Evolutionary conservation across 192 early-diverging fungal genomes (phyloP), one percentile per base, ranked within the genome.

Genomic region (Phlyctochytrium planicorne): DNA sequence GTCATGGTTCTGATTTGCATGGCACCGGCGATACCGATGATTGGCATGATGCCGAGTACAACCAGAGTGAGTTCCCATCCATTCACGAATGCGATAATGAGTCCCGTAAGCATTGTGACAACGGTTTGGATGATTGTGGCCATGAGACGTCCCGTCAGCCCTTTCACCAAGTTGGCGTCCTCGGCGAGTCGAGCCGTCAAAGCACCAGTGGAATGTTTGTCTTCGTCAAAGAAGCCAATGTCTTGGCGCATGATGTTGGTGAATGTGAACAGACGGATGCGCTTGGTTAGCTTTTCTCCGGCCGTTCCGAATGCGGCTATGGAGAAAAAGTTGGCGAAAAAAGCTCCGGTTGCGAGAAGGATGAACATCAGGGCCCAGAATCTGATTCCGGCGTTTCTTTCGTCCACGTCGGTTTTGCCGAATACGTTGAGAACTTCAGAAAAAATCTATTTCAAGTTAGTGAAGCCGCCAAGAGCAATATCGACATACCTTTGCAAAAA

Each of bases 21-120:
- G 66, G 79, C 84, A 47, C 84, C 80, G n/a, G 87, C 89, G 2
- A 82, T 59, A 6, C 40, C 78, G 40, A 93, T 76, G n/a, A 95
- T 53, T 1, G 93, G 93, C 56, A 91, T 80, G 57, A 82, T 71
- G 4, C 76, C 81, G 57, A 92, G 68, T 59, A 93, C 80, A 25
- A 91, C 70, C 53, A 95, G 68, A 3, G 94, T 91, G 63, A 98
- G 75, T 35, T 89, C 81, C 94, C 94, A 96, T 53, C 86, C 84
- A 33, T 83, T 69, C 1, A 63, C 36, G 68, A 98, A 94, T 2
- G 94, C 88, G 67, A 96, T 79, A 1, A 70, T 32, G 1, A 91
- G 32, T 33, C 82, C 82, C 2, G 78, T 67, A 1, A 70, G 27
- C 23, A 84, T 71, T n/a, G 68, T 80, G 0, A 78, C 69, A 23